Base-by-base conservation (phyloP, 2,329 filamentous ascomycete species). In the Cladosporium phlei region DNA sequence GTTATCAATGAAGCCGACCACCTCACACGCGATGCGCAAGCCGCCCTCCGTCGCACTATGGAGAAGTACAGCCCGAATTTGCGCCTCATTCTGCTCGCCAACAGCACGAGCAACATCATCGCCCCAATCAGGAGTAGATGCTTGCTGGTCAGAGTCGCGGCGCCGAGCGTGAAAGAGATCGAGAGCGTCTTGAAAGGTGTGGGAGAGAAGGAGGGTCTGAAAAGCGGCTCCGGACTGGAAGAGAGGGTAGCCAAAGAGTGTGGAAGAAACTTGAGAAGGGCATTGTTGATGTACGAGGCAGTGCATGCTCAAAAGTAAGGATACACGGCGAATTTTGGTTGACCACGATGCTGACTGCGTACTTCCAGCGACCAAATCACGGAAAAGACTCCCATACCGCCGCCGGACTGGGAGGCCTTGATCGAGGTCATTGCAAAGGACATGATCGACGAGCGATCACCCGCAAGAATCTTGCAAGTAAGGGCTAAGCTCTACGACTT, bases 1-100 rank as follows among this genome's bases (percentile, higher is more conserved):
- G 91, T 98, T 27, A 97, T 98, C 76, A 98, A 98, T 60, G 93
- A 98, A 73, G 93, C 93, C 6, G 94, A 98, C 64, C 87, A 95
- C 62, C 76, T 98, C 54, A 93, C 85, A 3, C 77, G 93, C 53
- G 93, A 98, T 74, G 93, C 93, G 3, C 93, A 98, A 70, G 93
- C 94, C 0, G 94, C 94, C 24, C 72, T 98, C 62, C 81, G 93
- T 66, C 77, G 93, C 53, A 98, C 93, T 0, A 98, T 98, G 93
- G 93, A 98, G 71, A 98, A 98, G 69, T 98, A 98, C 75, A 94
- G 87, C 60, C 90, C 91, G 11, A 98, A 98, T 66, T 62, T 98
- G 62, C 79, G 93, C 17, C 69, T 98, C 57, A 97, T 98, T 38
- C 72, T 98, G 50, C 72, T 98, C 50, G 93, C 93, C 38, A 97